A percentile compares a stretch with the other conserved stretches of the same genome.
Evolutionary conservation across 176 grass and related monocot genomes (phyloP).

Genomic region (Dactylis glomerata): DNA sequence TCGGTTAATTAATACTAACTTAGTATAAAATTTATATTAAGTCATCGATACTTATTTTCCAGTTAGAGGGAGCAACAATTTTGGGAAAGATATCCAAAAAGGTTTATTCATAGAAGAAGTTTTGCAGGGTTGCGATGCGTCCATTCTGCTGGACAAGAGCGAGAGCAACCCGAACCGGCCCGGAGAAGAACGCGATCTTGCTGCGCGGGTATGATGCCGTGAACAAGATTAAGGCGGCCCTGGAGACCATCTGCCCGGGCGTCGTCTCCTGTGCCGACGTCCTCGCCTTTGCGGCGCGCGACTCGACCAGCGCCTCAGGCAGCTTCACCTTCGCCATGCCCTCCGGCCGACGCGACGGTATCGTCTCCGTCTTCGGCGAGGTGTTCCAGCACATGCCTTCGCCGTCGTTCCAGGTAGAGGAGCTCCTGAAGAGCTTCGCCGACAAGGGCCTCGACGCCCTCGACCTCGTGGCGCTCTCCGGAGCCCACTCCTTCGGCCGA

Average conservation of each 20-base stretch:
- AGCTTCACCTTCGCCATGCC: conserved; percentile 44
- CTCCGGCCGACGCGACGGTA: conserved; percentile 53
- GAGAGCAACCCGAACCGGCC: neutral
- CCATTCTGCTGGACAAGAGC: conserved; percentile 37
- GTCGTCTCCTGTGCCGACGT: conserved; percentile 59
- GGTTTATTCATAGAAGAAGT: neutral
- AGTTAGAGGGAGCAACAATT: no score
- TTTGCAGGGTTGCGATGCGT: conserved; percentile 48
- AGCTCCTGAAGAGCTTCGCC: conserved; percentile 20
- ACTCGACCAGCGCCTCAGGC: conserved; percentile 25
- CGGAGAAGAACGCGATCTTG: conserved; percentile 51
- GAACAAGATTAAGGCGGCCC: conserved; percentile 32
- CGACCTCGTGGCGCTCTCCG: conserved; percentile 60
- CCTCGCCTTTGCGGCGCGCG: conserved; percentile 49
- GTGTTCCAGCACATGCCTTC: conserved; percentile 19
- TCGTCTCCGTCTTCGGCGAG: conserved; percentile 2
- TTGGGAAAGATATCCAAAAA: no score
- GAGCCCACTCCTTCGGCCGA: conserved; percentile 55
- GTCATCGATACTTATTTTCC: no score
- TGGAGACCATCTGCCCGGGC: conserved; percentile 37
- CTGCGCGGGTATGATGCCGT: conserved; percentile 44
- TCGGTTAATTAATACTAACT: no score
- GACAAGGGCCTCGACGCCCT: conserved; percentile 26
- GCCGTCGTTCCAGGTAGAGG: conserved; percentile 15
- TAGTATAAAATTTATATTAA: no score